Evolutionary conservation across 2,329 filamentous ascomycete species (phyloP).

Genomic region (Chrysoporthe deuterocubensis): DNA sequence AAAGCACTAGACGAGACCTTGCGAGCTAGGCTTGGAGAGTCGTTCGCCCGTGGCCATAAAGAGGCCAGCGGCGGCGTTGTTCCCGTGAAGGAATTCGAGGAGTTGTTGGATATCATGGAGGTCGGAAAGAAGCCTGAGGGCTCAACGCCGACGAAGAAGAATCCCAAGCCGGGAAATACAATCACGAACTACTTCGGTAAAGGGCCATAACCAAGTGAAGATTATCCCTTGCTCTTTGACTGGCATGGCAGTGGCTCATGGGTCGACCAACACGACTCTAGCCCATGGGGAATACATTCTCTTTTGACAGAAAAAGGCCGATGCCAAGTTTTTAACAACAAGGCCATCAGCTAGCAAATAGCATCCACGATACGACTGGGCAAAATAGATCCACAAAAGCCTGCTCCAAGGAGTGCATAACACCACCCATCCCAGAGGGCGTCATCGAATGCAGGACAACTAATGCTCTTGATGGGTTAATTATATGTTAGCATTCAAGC

Average conservation of each 20-base stretch:
- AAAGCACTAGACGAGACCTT: conserved; percentile 43
- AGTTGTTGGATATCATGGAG: conserved; percentile 62
- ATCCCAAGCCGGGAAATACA: conserved; percentile 56
- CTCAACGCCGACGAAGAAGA: conserved; percentile 34
- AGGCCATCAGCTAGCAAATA: no score
- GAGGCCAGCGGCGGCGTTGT: conserved; percentile 71
- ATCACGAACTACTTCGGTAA: conserved; percentile 60
- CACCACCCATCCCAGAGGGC: no score
- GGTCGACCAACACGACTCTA: no score
- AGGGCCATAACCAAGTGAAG: conserved; percentile 21
- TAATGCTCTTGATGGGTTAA: background rate
- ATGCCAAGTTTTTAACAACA: no score
- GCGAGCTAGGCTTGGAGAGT: conserved; percentile 59
- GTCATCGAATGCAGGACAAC: background rate
- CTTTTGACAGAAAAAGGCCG: no score
- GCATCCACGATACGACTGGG: no score
- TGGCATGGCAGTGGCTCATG: no score
- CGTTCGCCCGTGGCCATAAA: conserved; percentile 69
- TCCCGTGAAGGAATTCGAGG: conserved; percentile 63
- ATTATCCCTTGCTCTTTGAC: background rate
- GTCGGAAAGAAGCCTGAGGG: conserved; percentile 57
- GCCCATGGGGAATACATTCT: no score
- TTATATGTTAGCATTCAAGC: no score
- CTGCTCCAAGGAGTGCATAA: no score
- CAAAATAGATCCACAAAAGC: no score